Conservation (phyloP, 2,329 filamentous ascomycete species). For the Apiospora malaysiana region DNA sequence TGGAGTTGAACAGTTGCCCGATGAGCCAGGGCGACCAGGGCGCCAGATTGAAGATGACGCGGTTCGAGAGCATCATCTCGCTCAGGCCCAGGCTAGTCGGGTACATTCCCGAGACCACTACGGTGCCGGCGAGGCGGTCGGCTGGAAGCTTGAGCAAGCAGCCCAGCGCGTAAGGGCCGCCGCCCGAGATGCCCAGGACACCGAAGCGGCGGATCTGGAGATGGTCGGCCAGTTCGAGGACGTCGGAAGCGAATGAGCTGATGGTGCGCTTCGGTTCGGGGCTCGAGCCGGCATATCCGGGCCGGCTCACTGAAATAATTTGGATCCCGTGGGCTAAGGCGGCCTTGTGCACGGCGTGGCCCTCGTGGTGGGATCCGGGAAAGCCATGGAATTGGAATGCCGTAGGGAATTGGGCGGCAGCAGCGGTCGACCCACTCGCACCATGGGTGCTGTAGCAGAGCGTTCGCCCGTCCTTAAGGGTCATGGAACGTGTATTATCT, state of each 20-base stretch:
- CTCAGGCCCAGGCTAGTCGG: conserved; percentile 29
- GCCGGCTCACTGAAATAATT: conserved; percentile 37
- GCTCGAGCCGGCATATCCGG: conserved; percentile 42
- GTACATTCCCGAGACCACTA: conserved; percentile 30
- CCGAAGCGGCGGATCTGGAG: conserved; percentile 32
- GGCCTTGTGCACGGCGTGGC: conserved; percentile 23
- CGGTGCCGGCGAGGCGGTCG: conserved; percentile 27
- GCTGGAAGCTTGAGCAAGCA: conserved; percentile 30
- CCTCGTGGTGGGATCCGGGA: conserved; percentile 38
- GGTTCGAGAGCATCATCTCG: conserved; percentile 31
- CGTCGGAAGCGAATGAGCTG: conserved; percentile 32
- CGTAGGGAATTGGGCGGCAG: conserved; percentile 25
- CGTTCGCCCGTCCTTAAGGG: neutral
- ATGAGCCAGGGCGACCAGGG: conserved; percentile 30
- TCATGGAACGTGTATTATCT: neutral
- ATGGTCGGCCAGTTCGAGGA: conserved; percentile 34
- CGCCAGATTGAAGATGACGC: conserved; percentile 29
- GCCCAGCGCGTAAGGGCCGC: conserved; percentile 35
- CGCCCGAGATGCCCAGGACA: conserved; percentile 35
- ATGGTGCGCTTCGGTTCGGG: conserved; percentile 34
- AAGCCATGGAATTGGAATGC: conserved; percentile 40
- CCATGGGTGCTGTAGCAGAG: neutral
- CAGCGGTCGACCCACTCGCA: neutral
- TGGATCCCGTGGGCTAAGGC: conserved; percentile 30
- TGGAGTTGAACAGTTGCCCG: conserved; percentile 24